A percentile compares a stretch with the other conserved stretches of the same genome.
Conservation (phyloP, 768 basidiomycete species). For the Termitomyces sp. region DNA sequence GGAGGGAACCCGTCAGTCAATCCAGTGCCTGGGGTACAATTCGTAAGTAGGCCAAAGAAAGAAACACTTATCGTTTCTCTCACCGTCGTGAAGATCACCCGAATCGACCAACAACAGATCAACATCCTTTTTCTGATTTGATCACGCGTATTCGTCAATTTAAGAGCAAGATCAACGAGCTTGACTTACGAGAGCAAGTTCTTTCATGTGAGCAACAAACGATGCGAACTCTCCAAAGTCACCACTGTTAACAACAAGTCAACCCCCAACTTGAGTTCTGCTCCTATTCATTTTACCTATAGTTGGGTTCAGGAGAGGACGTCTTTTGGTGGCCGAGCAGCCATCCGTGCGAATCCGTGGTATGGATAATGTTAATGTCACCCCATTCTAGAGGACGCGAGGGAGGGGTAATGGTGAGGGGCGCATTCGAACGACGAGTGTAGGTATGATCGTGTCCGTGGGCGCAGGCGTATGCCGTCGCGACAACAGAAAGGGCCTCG, state of each 20-base stretch:
- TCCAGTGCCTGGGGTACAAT: slow-evolving; percentile 53
- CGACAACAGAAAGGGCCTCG: not conserved
- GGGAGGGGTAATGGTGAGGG: slow-evolving; percentile 46
- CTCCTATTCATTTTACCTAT: slow-evolving; percentile 36
- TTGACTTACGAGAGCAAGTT: slow-evolving; percentile 5
- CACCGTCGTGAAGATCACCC: slow-evolving; percentile 73
- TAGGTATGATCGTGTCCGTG: slow-evolving; percentile 12
- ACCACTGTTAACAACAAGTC: slow-evolving; percentile 25
- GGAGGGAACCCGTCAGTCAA: slow-evolving; percentile 70
- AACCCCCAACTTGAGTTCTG: not conserved
- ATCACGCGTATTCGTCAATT: not conserved
- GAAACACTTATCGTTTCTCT: not conserved
- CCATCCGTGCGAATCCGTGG: slow-evolving; percentile 73
- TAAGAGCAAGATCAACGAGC: not conserved
- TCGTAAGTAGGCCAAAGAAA: not conserved
- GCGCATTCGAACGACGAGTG: slow-evolving; percentile 29
- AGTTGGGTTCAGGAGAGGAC: slow-evolving; percentile 72
- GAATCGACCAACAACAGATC: slow-evolving; percentile 82
- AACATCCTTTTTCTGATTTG: slow-evolving; percentile 53
- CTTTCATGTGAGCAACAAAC: slow-evolving; percentile 13
- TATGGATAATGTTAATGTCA: slow-evolving; percentile 85
- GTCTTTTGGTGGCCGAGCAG: slow-evolving; percentile 79
- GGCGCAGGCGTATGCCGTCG: not conserved
- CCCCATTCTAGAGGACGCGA: slow-evolving; percentile 73
- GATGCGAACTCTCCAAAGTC: slow-evolving; percentile 34